These are phyloP conservation scores for Camillea tinctor DNA, from an alignment of 2,329 filamentous ascomycete species.

Conservation along the genomic window DNA sequence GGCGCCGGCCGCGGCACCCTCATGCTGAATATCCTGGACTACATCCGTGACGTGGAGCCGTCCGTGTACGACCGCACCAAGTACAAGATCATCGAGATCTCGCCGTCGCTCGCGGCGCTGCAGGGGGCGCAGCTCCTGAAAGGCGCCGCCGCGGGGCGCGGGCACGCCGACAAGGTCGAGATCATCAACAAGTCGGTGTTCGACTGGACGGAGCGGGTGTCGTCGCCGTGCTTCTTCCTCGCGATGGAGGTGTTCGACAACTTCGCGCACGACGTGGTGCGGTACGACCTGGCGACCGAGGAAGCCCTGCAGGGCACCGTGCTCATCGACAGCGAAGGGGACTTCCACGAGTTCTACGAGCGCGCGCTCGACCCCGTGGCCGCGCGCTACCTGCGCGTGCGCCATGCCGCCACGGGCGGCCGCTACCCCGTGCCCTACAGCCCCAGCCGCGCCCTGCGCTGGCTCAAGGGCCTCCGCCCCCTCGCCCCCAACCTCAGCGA, in stretches of 20 bases:
- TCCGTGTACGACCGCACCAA: slow-evolving; percentile 92
- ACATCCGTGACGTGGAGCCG: slow-evolving; percentile 84
- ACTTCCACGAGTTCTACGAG: slow-evolving; percentile 94
- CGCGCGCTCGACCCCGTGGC: slow-evolving; percentile 78
- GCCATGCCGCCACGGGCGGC: slow-evolving; percentile 70
- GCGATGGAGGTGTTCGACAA: slow-evolving; percentile 99
- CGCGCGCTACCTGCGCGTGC: slow-evolving; percentile 77
- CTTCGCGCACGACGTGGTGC: slow-evolving; percentile 90
- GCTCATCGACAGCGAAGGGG: slow-evolving; percentile 78
- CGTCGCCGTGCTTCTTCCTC: slow-evolving; percentile 93
- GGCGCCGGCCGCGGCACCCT: slow-evolving; percentile 94
- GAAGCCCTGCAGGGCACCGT: slow-evolving; percentile 85
- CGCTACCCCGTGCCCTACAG: slow-evolving; percentile 63
- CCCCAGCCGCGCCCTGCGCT: slow-evolving; percentile 54
- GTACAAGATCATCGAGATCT: slow-evolving; percentile 96
- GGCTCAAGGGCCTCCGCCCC: slow-evolving; percentile 63
- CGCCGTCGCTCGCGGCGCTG: slow-evolving; percentile 71
- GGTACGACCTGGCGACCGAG: slow-evolving; percentile 81
- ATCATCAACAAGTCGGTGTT: slow-evolving; percentile 96
- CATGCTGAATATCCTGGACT: slow-evolving; percentile 97
- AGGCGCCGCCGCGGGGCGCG: slow-evolving; percentile 63
- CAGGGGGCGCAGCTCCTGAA: slow-evolving; percentile 68
- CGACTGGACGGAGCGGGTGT: slow-evolving; percentile 86
- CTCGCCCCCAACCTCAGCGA: slow-evolving; percentile 73
- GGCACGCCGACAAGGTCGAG: slow-evolving; percentile 82